A percentile compares a stretch with the other conserved stretches of the same genome.
These are phyloP conservation scores for Botrytis cinerea DNA, from an alignment of 2,329 filamentous ascomycete genomes.

Conservation along the genomic window DNA sequence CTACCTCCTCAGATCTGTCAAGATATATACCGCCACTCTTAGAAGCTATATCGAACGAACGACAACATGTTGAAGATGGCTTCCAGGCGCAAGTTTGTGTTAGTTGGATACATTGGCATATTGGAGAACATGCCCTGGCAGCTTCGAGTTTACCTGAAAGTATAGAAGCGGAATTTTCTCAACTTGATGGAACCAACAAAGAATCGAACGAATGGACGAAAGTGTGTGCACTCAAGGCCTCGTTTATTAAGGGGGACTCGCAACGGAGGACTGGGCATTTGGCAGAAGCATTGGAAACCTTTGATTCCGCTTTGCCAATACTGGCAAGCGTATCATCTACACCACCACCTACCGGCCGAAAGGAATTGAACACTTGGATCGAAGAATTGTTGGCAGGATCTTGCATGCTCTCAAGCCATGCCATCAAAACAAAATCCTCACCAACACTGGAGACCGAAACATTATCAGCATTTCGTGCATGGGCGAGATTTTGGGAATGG, in stretches of 20 bases:
- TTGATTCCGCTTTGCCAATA: conserved; percentile 65
- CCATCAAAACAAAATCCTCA: conserved; percentile 53
- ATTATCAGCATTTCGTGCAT: conserved; percentile 62
- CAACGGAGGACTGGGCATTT: conserved; percentile 52
- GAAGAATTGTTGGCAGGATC: conserved; percentile 76
- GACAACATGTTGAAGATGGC: conserved; percentile 54
- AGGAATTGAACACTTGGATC: conserved; percentile 74
- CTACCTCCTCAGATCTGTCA: conserved; percentile 35
- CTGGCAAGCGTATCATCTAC: conserved; percentile 56
- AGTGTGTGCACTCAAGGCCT: conserved; percentile 76
- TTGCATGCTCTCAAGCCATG: conserved; percentile 67
- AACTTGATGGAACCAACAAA: conserved; percentile 54
- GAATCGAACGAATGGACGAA: conserved; percentile 72
- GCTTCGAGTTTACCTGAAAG: conserved; percentile 63
- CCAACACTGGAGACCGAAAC: conserved; percentile 55
- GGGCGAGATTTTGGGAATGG: conserved; percentile 68
- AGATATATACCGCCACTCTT: conserved; percentile 47
- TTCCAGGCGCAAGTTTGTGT: conserved; percentile 83
- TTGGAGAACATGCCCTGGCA: conserved; percentile 67
- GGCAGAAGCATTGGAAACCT: conserved; percentile 64
- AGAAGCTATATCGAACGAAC: conserved; percentile 60
- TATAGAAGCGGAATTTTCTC: conserved; percentile 56
- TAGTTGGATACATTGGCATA: conserved; percentile 81
- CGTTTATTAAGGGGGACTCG: conserved; percentile 73
- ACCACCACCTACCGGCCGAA: conserved; percentile 51